These are phyloP conservation scores for Pogostemon cablin DNA, from an alignment of 257 asterid genomes.

Conservation along the genomic window DNA sequence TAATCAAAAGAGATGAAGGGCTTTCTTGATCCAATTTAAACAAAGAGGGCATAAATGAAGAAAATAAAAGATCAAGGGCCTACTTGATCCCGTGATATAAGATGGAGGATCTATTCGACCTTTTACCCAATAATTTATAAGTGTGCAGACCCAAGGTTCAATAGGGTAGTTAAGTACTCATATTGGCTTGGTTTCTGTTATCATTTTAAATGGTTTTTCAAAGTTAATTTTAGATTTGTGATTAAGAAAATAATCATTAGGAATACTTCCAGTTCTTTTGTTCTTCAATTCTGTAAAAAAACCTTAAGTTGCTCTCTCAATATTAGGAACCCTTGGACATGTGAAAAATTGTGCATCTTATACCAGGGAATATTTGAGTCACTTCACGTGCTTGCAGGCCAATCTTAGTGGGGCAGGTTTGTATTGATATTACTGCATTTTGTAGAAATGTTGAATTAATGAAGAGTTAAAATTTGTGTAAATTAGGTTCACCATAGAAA, in stretches of 20 bases:
- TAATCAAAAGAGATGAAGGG: too few species aligned
- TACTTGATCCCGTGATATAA: too few species aligned
- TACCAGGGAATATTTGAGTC: background rate
- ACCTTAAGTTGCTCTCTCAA: background rate
- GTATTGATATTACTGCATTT: slow-evolving; percentile 26
- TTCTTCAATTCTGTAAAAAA: background rate
- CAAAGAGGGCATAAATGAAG: too few species aligned
- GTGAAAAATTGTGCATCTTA: background rate
- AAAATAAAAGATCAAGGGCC: too few species aligned
- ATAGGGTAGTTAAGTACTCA: background rate
- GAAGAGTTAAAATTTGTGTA: too few species aligned
- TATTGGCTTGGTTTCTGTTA: background rate
- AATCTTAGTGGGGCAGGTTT: slow-evolving; percentile 96
- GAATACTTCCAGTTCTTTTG: background rate
- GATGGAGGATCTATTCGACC: too few species aligned
- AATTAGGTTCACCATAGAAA: too few species aligned
- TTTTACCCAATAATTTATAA: too few species aligned
- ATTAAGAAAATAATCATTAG: too few species aligned
- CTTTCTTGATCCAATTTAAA: too few species aligned
- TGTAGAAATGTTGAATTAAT: background rate
- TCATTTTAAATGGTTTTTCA: background rate
- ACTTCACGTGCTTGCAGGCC: slow-evolving; percentile 57
- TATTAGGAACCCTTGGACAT: background rate
- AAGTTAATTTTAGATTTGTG: background rate
- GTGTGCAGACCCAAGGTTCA: too few species aligned